Evolutionary conservation across 2,329 filamentous ascomycete genomes (phyloP), one percentile per base, ranked within the genome.

Genomic region (Paecilomyces fulvus): DNA sequence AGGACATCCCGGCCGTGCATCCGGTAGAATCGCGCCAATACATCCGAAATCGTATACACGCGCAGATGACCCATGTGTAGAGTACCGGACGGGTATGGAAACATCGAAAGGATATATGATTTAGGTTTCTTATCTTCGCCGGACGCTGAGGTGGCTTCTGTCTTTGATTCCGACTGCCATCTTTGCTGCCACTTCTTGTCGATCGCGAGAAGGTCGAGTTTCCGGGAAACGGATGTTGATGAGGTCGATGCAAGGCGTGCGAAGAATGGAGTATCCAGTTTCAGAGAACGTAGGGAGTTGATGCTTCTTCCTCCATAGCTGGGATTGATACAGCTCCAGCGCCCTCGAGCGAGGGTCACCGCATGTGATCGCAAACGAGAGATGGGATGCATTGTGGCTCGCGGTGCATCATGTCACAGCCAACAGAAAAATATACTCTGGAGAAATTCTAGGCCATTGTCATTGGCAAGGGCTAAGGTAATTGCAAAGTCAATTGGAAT

Each of bases 1-100:
- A 95, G 73, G 30, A 95, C 89, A 55, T 88, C 75, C 62, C 84
- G 79, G 14, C 90, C 90, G 63, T 86, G 84, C 75, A 95, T 84
- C 25, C 80, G 81, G 64, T 86, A 83, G 67, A 86, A 95, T 55
- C 91, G 83, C 12, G 90, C 85, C 54, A 95, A 75, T 9, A 92
- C 88, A 75, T 96, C 91, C 59, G 90, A 90, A 61, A 96, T 94
- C 37, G 90, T 90, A 76, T 95, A 96, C 52, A 95, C 90, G 51
- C 91, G 85, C 43, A 95, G 77, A 70, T 96, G 91, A 12, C 91
- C 91, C 59, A 95, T 84, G 70, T 96, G 91, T 28, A 96, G 80
- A 30, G 85, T 86, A 30, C 91, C 91, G 0, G 91, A 95, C 0
- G 91, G 91, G 70, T 96, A 96, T 0, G 91, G 91, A 68, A 95